phyloP scores from a whole-genome alignment of 78 protist species.

The Ministeria vibrans region DNA sequence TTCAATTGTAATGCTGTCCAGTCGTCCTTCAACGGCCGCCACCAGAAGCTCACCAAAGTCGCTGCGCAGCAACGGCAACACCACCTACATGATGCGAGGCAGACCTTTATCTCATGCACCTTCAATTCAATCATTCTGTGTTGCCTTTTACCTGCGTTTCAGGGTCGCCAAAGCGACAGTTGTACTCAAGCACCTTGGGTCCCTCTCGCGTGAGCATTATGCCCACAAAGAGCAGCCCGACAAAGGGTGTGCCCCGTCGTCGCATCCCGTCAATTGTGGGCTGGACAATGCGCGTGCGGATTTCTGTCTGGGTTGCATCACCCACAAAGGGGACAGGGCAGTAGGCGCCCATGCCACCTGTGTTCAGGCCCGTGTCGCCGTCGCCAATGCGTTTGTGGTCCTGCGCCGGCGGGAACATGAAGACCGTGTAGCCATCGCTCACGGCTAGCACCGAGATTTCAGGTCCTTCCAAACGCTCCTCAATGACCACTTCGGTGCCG shows the following conservation, averaged over 20 bases:
- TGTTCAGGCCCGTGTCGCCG: constrained; percentile 53
- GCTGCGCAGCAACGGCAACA: too few relatives aligned
- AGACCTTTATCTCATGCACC: too few relatives aligned
- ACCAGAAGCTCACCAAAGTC: neutral
- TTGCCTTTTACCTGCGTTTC: constrained; percentile 79
- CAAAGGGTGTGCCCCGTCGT: constrained; percentile 58
- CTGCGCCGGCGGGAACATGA: constrained; percentile 52
- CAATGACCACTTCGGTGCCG: constrained; percentile 61
- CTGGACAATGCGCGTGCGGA: constrained; percentile 29
- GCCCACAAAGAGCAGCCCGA: constrained; percentile 76
- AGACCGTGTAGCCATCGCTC: constrained; percentile 53
- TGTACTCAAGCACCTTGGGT: constrained; percentile 57
- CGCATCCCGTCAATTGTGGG: constrained; percentile 77
- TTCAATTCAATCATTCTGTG: too few relatives aligned
- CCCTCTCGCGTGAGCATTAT: constrained; percentile 47
- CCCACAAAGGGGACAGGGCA: constrained; percentile 71
- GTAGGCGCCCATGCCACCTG: constrained; percentile 90
- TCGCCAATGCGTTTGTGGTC: constrained; percentile 77
- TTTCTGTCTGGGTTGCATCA: neutral
- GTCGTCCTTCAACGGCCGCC: constrained; percentile 48
- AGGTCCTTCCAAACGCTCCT: constrained; percentile 60
- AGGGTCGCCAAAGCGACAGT: constrained; percentile 86
- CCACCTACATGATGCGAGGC: too few relatives aligned
- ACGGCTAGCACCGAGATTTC: constrained; percentile 72
- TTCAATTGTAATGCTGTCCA: constrained; percentile 31